These are phyloP conservation scores for Mycena floridula DNA, from an alignment of 768 basidiomycete species.

Conservation along the genomic window DNA sequence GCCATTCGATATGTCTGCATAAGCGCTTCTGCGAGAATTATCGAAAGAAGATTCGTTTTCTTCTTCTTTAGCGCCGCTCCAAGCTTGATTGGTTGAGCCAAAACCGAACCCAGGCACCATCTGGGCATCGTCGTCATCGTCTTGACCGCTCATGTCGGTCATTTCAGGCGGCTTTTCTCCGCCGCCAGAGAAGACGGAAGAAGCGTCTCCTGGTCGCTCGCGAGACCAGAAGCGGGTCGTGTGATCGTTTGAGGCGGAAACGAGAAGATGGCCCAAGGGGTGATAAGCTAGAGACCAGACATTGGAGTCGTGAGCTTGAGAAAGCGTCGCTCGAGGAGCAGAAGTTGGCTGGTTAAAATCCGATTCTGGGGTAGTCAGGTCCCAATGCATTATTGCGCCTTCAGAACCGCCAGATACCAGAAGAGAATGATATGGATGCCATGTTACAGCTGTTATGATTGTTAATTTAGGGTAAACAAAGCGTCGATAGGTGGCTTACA, in stretches of 20 bases:
- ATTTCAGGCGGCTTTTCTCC: slow-evolving; percentile 82
- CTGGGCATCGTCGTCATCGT: slow-evolving; percentile 70
- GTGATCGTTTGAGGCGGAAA: slow-evolving; percentile 94
- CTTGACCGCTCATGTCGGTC: slow-evolving; percentile 48
- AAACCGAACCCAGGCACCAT: slow-evolving; percentile 73
- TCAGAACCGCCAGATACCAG: slow-evolving; percentile 93
- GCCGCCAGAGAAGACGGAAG: slow-evolving; percentile 72
- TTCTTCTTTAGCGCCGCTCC: slow-evolving; percentile 20
- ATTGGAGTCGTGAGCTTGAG: slow-evolving; percentile 97
- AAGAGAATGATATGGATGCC: slow-evolving; percentile 93
- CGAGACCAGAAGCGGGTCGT: slow-evolving; percentile 99
- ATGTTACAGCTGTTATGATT: slow-evolving; percentile 63
- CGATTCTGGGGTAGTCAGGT: slow-evolving; percentile 33
- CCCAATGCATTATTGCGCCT: slow-evolving; percentile 93
- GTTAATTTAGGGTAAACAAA: neutral
- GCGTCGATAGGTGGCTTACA: slow-evolving; percentile 47
- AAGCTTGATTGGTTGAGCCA: no score
- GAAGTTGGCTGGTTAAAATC: slow-evolving; percentile 30
- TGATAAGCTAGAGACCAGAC: slow-evolving; percentile 96
- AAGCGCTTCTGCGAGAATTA: no score
- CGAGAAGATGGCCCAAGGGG: slow-evolving; percentile 92
- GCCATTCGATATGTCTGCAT: no score
- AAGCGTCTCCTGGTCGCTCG: slow-evolving; percentile 78
- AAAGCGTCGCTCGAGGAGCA: slow-evolving; percentile 74
- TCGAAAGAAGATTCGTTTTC: slow-evolving; percentile 55